Evolutionary conservation across 208 protist genomes (phyloP).

Genomic region (Porcisia hertigi): DNA sequence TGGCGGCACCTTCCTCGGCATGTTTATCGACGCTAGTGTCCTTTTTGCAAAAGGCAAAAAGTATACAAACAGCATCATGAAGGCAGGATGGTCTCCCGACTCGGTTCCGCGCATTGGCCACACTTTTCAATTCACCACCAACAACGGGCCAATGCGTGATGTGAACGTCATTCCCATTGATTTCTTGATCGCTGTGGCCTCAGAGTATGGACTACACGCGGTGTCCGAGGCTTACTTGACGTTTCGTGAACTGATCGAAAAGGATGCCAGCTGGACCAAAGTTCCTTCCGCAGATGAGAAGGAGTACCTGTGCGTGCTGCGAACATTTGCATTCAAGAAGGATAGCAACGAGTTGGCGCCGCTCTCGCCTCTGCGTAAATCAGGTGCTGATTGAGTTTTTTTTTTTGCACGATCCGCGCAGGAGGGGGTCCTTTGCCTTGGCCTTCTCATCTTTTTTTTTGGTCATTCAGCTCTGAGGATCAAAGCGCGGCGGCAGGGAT

Average conservation of each 20-base stretch:
- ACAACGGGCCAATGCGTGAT: conserved; percentile 44
- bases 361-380: conserved; percentile 24
- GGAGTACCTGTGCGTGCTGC: conserved; percentile 68
- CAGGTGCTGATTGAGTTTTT: conserved; percentile 17
- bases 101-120: conserved; percentile 74
- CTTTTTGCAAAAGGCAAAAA: conserved; percentile 61
- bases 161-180: conserved; percentile 83
- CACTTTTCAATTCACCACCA: conserved; percentile 57
- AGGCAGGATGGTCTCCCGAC: conserved; percentile 58
- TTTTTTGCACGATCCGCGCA: background rate
- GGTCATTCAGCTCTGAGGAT: background rate
- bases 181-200: conserved; percentile 74
- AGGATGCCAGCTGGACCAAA: conserved; percentile 76
- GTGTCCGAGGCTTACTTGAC: conserved; percentile 74
- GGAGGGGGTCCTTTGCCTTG: background rate
- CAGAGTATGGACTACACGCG: conserved; percentile 61
- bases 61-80: conserved; percentile 67
- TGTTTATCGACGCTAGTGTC: conserved; percentile 66
- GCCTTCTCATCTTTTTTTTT: background rate
- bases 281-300: conserved; percentile 73
- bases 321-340: conserved; percentile 84
- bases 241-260: conserved; percentile 75
- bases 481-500: background rate
- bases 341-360: conserved; percentile 44
- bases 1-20: conserved; percentile 73